These are phyloP conservation scores for Rhizophagus sp. DNA, from an alignment of 192 early-diverging fungal species.

Conservation along the genomic window DNA sequence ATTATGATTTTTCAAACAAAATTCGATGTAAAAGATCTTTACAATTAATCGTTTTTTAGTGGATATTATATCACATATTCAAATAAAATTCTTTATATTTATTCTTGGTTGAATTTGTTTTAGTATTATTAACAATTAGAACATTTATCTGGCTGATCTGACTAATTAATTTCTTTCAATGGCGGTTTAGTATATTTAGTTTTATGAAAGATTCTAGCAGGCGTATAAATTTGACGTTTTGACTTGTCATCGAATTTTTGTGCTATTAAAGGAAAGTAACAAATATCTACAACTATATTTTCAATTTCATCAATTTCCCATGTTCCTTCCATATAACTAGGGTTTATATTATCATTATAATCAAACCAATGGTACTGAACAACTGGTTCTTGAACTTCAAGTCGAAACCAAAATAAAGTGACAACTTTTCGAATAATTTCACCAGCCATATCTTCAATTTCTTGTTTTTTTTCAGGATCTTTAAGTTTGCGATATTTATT, in stretches of 20 bases:
- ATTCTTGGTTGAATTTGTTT: too few species aligned
- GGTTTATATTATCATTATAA: neutral
- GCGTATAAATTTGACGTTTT: neutral
- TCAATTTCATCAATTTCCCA: neutral
- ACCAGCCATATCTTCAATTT: neutral
- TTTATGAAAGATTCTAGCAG: neutral
- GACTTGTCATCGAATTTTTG: neutral
- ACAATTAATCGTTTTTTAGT: too few species aligned
- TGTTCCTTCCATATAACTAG: neutral
- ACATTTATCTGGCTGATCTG: too few species aligned
- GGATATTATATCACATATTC: too few species aligned
- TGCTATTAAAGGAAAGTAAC: constrained; percentile 21
- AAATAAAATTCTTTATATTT: too few species aligned
- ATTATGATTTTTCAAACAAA: too few species aligned
- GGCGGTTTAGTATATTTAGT: too few species aligned
- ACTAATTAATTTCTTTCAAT: too few species aligned
- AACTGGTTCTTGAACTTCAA: constrained; percentile 11
- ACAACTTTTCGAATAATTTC: neutral
- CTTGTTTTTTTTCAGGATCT: neutral
- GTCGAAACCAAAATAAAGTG: neutral
- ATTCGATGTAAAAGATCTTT: too few species aligned
- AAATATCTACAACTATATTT: neutral
- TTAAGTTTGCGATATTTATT: neutral
- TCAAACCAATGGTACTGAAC: neutral
- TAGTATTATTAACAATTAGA: too few species aligned